Evolutionary conservation across 805 yeast genomes (phyloP).

Genomic region (Saccharomycopsis selenospora): DNA sequence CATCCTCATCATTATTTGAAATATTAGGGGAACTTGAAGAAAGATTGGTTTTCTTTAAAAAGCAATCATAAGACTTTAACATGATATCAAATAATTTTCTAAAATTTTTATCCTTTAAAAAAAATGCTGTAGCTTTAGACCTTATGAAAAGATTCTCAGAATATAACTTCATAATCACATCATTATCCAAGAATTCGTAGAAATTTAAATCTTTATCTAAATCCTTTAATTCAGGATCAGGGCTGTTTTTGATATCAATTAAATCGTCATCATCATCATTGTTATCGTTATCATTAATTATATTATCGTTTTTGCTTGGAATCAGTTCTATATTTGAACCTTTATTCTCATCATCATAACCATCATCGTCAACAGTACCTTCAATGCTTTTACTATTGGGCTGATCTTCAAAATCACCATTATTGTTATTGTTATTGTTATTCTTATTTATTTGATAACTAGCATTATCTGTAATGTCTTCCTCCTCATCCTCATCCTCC

Average conservation of each 20-base stretch:
- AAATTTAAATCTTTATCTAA: neutral
- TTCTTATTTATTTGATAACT: neutral
- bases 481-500: neutral
- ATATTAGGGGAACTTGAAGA: neutral
- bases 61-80: constrained; percentile 12
- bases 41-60: constrained; percentile 6
- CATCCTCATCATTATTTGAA: neutral
- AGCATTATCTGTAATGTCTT: neutral
- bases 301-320: neutral
- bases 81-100: constrained; percentile 12
- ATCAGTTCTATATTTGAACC: no score
- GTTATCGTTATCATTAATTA: neutral
- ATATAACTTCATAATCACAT: neutral
- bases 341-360: no score
- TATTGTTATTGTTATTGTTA: neutral
- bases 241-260: neutral
- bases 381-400: neutral
- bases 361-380: neutral
- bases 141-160: constrained; percentile 2
- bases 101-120: constrained; percentile 11
- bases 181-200: constrained; percentile 1
- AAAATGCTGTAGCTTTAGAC: constrained; percentile 7
- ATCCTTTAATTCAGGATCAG: neutral
- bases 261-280: neutral
- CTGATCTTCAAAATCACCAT: neutral